These are phyloP conservation scores for Colletotrichum sp. DNA, from an alignment of 2,329 filamentous ascomycete species.

Conservation along the genomic window DNA sequence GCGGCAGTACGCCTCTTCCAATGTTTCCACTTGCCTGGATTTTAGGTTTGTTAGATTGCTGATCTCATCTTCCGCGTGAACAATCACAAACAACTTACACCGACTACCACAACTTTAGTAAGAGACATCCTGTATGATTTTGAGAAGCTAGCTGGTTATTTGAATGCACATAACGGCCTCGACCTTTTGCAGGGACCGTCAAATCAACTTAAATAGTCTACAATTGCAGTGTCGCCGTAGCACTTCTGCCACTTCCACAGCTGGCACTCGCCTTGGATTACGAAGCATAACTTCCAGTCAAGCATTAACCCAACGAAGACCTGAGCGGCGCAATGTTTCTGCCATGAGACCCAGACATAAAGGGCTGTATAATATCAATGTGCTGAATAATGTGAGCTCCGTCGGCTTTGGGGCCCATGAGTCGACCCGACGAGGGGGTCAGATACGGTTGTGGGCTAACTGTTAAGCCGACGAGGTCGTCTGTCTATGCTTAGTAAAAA, in stretches of 20 bases:
- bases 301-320: background rate
- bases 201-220: background rate
- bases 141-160: background rate
- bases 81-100: background rate
- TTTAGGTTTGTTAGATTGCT: background rate
- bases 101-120: background rate
- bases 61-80: background rate
- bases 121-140: background rate
- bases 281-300: background rate
- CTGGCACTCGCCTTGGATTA: background rate
- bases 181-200: background rate
- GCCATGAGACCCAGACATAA: background rate
- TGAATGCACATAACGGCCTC: background rate
- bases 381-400: background rate
- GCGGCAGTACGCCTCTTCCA: background rate
- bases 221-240: background rate
- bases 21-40: constrained; percentile 1
- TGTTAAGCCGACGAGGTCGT: background rate
- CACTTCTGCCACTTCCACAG: background rate
- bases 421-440: background rate
- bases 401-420: background rate
- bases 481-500: background rate
- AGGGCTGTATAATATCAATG: background rate
- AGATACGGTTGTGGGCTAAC: background rate
- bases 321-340: background rate